Evolutionary conservation across 2,329 filamentous ascomycete species (phyloP).

Genomic region (Diplodia corticola): DNA sequence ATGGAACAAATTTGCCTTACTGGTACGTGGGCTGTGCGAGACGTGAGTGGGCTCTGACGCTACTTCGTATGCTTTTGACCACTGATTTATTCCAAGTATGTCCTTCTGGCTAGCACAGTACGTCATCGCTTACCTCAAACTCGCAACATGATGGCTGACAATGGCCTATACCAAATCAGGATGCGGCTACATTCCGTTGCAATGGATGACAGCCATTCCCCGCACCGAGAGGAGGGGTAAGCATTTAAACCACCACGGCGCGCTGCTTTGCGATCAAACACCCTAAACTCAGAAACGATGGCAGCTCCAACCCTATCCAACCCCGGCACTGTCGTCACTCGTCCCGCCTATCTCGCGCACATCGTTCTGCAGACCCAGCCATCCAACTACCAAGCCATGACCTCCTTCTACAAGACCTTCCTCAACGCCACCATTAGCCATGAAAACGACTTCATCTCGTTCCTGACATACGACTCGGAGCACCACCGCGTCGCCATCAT

Average conservation of each 20-base stretch:
- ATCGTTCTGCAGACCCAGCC: constrained; percentile 33
- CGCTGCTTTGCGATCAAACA: too few relatives aligned
- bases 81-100: too few relatives aligned
- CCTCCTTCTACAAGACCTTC: constrained; percentile 42
- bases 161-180: background rate
- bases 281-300: background rate
- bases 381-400: constrained; percentile 33
- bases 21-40: background rate
- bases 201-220: background rate
- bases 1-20: background rate
- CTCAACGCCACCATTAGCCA: constrained; percentile 37
- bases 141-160: too few relatives aligned
- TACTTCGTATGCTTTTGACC: too few relatives aligned
- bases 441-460: constrained; percentile 33
- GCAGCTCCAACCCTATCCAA: background rate
- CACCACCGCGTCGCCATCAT: constrained; percentile 52
- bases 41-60: too few relatives aligned
- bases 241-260: too few relatives aligned
- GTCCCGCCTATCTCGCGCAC: constrained; percentile 29
- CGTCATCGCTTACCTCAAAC: background rate
- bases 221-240: background rate
- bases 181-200: background rate
- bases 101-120: background rate
- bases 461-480: constrained; percentile 50
- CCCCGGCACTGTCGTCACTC: background rate